These are phyloP conservation scores for Trametes hirsuta DNA, from an alignment of 1,284 basidiomycete species.

Conservation along the genomic window DNA sequence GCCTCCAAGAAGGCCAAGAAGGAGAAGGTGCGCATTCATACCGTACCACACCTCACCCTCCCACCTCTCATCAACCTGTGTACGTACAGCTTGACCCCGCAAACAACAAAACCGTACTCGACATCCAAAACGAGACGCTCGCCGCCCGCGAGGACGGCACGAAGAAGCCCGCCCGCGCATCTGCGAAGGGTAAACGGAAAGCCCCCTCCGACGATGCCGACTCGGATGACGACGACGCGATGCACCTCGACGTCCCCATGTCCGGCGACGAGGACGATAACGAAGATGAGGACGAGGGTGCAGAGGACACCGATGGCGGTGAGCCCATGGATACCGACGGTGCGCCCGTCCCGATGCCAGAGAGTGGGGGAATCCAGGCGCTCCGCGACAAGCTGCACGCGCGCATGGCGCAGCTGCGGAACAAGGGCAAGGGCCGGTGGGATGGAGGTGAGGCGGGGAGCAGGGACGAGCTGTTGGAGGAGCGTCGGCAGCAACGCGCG, in stretches of 20 bases:
- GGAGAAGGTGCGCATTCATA: conserved; percentile 67
- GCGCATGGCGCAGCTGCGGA: conserved; percentile 72
- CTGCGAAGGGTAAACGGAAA: conserved; percentile 55
- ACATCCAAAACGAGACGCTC: conserved; percentile 66
- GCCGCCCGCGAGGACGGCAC: conserved; percentile 28
- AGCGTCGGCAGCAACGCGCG: conserved; percentile 74
- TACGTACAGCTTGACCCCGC: conserved; percentile 75
- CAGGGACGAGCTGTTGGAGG: conserved; percentile 82
- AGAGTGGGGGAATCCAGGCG: conserved; percentile 66
- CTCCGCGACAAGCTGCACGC: conserved; percentile 80
- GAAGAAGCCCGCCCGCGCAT: conserved; percentile 29
- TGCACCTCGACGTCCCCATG: conserved; percentile 36
- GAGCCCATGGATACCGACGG: conserved; percentile 27
- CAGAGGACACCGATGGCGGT: conserved; percentile 30
- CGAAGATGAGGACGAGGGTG: conserved; percentile 30
- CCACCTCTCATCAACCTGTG: too few species aligned
- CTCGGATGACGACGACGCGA: conserved; percentile 42
- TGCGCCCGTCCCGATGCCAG: conserved; percentile 66
- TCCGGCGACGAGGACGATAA: conserved; percentile 36
- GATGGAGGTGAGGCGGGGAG: conserved; percentile 54
- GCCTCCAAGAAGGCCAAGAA: conserved; percentile 83
- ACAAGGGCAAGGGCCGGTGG: conserved; percentile 37
- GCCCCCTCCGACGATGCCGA: conserved; percentile 40
- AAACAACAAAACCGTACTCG: conserved; percentile 82
- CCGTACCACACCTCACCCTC: neutral